Conservation (phyloP, 179 eudicot species). For the Beta corolliflora region DNA sequence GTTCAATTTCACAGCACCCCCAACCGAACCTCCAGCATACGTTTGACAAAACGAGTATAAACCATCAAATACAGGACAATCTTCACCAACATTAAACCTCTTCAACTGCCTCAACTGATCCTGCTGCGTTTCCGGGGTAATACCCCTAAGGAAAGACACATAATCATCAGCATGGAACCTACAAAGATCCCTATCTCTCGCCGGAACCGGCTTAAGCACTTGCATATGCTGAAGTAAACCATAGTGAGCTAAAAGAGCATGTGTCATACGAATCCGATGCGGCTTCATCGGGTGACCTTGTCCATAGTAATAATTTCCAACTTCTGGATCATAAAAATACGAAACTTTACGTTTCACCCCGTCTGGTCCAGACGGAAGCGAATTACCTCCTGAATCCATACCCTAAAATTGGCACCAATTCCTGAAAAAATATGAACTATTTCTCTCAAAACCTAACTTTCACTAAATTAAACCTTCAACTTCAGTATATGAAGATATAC, state of each 20-base stretch:
- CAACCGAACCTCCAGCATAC: conserved; percentile 77
- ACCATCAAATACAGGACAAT: conserved; percentile 73
- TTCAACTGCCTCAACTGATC: conserved; percentile 66
- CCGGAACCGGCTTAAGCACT: conserved; percentile 71
- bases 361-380: conserved; percentile 66
- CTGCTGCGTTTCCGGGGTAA: conserved; percentile 70
- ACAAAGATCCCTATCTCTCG: conserved; percentile 69
- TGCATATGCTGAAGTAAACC: conserved; percentile 76
- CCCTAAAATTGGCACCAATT: not conserved
- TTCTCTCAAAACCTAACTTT: not conserved
- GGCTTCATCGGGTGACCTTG: conserved; percentile 90
- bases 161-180: conserved; percentile 77
- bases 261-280: conserved; percentile 71
- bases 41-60: conserved; percentile 76
- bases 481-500: too few species aligned
- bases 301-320: conserved; percentile 77
- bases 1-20: conserved; percentile 70
- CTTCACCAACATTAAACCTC: conserved; percentile 77
- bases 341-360: conserved; percentile 68
- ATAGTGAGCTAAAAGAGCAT: conserved; percentile 65
- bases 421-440: not conserved
- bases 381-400: conserved; percentile 68
- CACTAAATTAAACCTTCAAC: not conserved
- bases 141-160: conserved; percentile 58
- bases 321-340: conserved; percentile 74